phyloP scores from a whole-genome alignment of 2,329 filamentous ascomycete species.

The Colletotrichum eremochloae region DNA sequence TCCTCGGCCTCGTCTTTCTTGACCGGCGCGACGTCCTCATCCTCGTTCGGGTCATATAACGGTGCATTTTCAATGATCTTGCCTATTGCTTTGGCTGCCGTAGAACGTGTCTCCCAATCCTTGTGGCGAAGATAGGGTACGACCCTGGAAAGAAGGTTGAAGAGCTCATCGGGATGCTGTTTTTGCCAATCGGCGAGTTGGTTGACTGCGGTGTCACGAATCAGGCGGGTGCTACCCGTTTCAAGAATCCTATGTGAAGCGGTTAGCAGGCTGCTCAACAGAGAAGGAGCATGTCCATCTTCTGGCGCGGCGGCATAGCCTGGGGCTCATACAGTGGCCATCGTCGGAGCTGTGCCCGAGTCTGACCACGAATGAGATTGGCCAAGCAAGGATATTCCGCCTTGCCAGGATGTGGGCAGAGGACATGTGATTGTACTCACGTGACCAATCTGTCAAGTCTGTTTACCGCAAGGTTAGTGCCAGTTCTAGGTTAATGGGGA shows the following conservation, averaged over 20 bases:
- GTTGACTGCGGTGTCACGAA: conserved; percentile 96
- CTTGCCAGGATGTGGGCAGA: conserved; percentile 1
- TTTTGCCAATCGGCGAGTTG: conserved; percentile 98
- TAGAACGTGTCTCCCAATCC: conserved; percentile 96
- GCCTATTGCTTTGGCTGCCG: conserved; percentile 92
- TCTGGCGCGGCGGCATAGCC: neutral
- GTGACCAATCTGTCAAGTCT: conserved; percentile 89
- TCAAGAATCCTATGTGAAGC: conserved; percentile 81
- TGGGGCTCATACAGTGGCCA: neutral
- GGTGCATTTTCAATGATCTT: conserved; percentile 93
- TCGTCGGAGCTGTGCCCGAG: neutral
- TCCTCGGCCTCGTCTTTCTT: conserved; percentile 61
- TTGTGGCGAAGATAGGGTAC: conserved; percentile 96
- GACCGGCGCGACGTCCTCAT: conserved; percentile 65
- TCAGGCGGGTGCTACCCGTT: conserved; percentile 95
- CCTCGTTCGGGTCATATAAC: conserved; percentile 87
- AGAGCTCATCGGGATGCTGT: conserved; percentile 96
- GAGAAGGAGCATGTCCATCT: neutral
- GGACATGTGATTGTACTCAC: conserved; percentile 67
- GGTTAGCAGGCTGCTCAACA: conserved; percentile 31
- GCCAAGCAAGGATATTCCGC: neutral
- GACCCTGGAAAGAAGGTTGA: conserved; percentile 92
- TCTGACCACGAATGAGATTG: neutral
- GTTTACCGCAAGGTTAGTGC: conserved; percentile 49
- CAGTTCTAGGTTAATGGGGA: conserved; percentile 44